Evolutionary conservation across 805 yeast species (phyloP).

Genomic region (Ogataea paraovalis): DNA sequence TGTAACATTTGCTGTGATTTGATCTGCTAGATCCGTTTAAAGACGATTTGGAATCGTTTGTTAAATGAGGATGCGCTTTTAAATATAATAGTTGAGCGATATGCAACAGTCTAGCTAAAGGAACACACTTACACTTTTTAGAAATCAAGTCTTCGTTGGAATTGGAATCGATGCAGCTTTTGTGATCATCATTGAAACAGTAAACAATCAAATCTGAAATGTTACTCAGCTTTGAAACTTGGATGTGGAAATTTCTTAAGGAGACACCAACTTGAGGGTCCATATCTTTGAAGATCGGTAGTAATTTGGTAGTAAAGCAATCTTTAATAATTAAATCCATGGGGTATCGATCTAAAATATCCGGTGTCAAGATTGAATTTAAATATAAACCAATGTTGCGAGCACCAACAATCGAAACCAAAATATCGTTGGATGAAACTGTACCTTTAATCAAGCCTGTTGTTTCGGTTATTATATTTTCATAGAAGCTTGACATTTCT

Average conservation of each 20-base stretch:
- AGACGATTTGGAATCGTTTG: not conserved
- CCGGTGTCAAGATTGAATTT: constrained; percentile 24
- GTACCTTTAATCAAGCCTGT: constrained; percentile 53
- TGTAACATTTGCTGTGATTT: constrained; percentile 17
- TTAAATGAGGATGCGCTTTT: constrained; percentile 23
- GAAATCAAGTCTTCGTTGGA: constrained; percentile 11
- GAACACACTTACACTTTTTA: constrained; percentile 33
- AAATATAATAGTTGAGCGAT: constrained; percentile 38
- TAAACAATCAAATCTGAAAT: constrained; percentile 78
- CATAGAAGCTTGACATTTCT: constrained; percentile 26
- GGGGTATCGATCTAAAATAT: constrained; percentile 18
- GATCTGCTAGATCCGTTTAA: not conserved
- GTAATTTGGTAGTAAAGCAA: constrained; percentile 37
- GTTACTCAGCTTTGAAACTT: constrained; percentile 72
- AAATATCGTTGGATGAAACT: constrained; percentile 49
- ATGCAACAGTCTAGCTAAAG: constrained; percentile 38
- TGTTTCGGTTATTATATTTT: constrained; percentile 32
- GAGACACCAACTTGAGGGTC: constrained; percentile 74
- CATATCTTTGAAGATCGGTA: constrained; percentile 53
- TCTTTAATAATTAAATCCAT: constrained; percentile 36
- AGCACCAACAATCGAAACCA: constrained; percentile 39
- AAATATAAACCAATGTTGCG: constrained; percentile 27
- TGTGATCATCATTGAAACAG: constrained; percentile 46
- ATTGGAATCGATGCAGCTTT: constrained; percentile 12
- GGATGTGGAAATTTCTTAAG: constrained; percentile 80